Conservation (phyloP, 2,329 filamentous ascomycete species). For the Cyphellophora attinorum region DNA sequence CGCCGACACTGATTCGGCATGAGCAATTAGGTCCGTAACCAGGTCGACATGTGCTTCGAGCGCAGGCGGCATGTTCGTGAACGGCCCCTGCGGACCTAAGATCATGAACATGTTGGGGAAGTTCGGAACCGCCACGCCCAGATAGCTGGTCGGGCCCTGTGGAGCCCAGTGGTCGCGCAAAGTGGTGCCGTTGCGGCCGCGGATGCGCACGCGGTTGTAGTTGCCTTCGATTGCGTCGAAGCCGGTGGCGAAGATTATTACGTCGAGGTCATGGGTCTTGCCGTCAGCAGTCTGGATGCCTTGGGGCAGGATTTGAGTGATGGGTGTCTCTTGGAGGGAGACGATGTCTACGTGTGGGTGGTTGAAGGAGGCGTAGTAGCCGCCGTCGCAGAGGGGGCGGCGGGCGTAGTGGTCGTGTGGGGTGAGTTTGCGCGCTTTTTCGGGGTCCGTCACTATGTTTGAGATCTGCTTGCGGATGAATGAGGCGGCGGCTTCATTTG, state of each 20-base stretch:
- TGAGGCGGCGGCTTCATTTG: conserved; percentile 43
- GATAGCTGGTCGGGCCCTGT: conserved; percentile 25
- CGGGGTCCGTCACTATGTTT: conserved; percentile 40
- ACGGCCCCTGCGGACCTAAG: conserved; percentile 46
- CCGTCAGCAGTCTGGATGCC: conserved; percentile 32
- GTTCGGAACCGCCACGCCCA: conserved; percentile 29
- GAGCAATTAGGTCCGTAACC: conserved; percentile 17
- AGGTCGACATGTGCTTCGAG: conserved; percentile 48
- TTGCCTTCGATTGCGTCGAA: conserved; percentile 33
- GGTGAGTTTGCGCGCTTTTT: conserved; percentile 42
- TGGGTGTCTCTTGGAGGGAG: conserved; percentile 30
- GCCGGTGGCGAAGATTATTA: conserved; percentile 32
- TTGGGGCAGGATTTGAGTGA: conserved; percentile 26
- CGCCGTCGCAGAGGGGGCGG: conserved; percentile 37
- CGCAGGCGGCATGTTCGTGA: conserved; percentile 46
- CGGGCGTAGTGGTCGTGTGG: conserved; percentile 49
- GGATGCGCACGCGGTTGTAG: conserved; percentile 30
- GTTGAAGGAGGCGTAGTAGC: conserved; percentile 43
- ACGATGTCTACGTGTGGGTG: conserved; percentile 37
- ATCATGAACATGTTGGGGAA: conserved; percentile 43
- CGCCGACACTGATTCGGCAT: conserved; percentile 25
- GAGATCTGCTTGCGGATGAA: conserved; percentile 47
- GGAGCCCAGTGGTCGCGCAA: conserved; percentile 26
- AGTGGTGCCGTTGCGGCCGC: conserved; percentile 25
- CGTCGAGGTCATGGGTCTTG: conserved; percentile 27